Evolutionary conservation across 208 protist genomes (phyloP), one percentile per base, ranked within the genome.

Genomic region (Jaenimonas drosophilae): DNA sequence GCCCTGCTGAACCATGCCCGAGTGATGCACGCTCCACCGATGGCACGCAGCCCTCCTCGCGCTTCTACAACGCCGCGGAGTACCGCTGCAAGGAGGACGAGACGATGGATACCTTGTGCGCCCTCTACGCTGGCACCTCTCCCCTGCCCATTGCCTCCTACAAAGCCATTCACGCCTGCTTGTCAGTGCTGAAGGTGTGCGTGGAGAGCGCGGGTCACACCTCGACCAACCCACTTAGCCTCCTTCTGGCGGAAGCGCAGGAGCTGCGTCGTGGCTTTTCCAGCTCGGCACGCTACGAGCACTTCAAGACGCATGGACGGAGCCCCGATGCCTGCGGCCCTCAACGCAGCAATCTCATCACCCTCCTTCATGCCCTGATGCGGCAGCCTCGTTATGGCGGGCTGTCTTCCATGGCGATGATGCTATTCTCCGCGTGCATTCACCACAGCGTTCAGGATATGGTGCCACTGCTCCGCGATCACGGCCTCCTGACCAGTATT

Each of bases 361-460:
- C 65, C 17, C 36, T 67, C 44, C 64, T 85, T 45, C 71, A 68
- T 45, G 68, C 68, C 29, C 69, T 86, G 26, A 67, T 69, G 21
- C 49, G 45, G 0, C 72, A 83, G 57, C 72, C 62, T 1, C 69
- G 72, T 34, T 88, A 88, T 54, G 62, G 66, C 33, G 46, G 53
- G 5, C 49, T 94, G 3, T 37, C 81, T 21, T 51, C 63, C 1
- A 52, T 65, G 3, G 68, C 70, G 2, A 55, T 82, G 32, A 52
- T 54, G 0, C 57, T 88, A 31, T 61, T 94, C 26, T 68, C 74
- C 5, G 73, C 67, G 21, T 89, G 75, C 45, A 64, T 81, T 25
- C 81, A 94, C 62, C 67, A 73, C 70, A 89, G 78, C 44, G 67
- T 91, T 24, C 78, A 79, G 0, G 80, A 94, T 49, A 85, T 91